Base-by-base conservation (phyloP, 2,329 filamentous ascomycete genomes). In the Chaetomiaceae sp. region DNA sequence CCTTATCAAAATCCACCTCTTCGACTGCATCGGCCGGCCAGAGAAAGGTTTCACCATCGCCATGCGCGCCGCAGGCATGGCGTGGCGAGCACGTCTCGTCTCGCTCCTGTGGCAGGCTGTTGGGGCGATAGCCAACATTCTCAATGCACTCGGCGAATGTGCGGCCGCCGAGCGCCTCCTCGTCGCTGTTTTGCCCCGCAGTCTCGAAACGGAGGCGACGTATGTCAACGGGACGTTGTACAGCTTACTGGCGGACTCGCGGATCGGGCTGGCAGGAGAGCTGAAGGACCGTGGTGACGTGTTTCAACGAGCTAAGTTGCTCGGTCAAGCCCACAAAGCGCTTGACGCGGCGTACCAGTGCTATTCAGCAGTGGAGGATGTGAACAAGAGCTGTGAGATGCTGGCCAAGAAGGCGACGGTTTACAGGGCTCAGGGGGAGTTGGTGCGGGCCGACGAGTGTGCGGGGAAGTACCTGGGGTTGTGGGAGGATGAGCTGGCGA, bases 331-430 rank as follows among this genome's bases (percentile, higher is more conserved):
- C 0, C 60, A 79, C 43, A 72, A 73, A 30, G 78, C 81, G 24
- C 72, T 86, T 38, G 79, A 84, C 45, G 75, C 70, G 50, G 78
- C 83, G 0, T 80, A 82, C 55, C 68, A 70, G 26, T 76, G 82
- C 51, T 94, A 79, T 61, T 77, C 80, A 34, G 74, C 71, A 38
- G 70, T 88, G 12, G 81, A 86, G 60, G 86, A 86, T 60, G 67
- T 82, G 12, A 67, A 71, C n/a, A 81, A 80, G 44, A 83, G 87
- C 65, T 83, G 86, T 59, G 84, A 89, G 64, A 81, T 86, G 71
- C 76, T 90, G 68, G 83, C 84, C 17, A 93, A 93, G 71, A 90
- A 88, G 66, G 84, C 86, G 3, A 81, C 81, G 41, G 76, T 94
- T 41, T 85, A 87, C 71, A 81, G 83, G 62, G 68, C 84, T 38